phyloP scores from a whole-genome alignment of 2,329 filamentous ascomycete species.

The Trichocomaceae sp. region DNA sequence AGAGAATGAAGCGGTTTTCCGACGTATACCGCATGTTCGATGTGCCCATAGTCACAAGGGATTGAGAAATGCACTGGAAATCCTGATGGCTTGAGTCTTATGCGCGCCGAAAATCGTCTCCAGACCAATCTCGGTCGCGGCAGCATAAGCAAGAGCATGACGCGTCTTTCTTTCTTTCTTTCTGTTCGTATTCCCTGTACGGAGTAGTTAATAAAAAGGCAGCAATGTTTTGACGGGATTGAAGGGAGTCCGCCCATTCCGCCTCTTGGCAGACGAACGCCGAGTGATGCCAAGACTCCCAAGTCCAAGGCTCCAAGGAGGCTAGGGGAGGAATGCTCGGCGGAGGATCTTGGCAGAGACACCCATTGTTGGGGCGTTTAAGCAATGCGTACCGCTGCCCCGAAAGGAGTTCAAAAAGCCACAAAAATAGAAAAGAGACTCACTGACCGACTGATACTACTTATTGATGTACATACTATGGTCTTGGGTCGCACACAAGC shows the following conservation, averaged over 20 bases:
- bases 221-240: not conserved
- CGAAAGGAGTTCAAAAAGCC: too few relatives aligned
- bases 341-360: slow-evolving; percentile 9
- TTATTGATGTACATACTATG: not conserved
- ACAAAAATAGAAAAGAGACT: too few relatives aligned
- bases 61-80: slow-evolving; percentile 22
- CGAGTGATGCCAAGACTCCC: slow-evolving; percentile 5
- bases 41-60: slow-evolving; percentile 24
- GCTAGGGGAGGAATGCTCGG: slow-evolving; percentile 13
- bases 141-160: not conserved
- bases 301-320: not conserved
- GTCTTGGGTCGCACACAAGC: slow-evolving; percentile 5
- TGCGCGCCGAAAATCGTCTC: not conserved
- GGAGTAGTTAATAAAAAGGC: not conserved
- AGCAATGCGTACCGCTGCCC: too few relatives aligned
- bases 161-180: not conserved
- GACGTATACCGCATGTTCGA: slow-evolving; percentile 23
- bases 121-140: too few relatives aligned
- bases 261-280: slow-evolving; percentile 3
- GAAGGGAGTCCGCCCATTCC: slow-evolving; percentile 4
- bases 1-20: slow-evolving; percentile 20
- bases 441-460: too few relatives aligned
- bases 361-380: not conserved
- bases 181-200: not conserved
- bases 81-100: slow-evolving; percentile 14